phyloP scores from a whole-genome alignment of 169 alveolate genomes.

The Miamiensis avidus region DNA sequence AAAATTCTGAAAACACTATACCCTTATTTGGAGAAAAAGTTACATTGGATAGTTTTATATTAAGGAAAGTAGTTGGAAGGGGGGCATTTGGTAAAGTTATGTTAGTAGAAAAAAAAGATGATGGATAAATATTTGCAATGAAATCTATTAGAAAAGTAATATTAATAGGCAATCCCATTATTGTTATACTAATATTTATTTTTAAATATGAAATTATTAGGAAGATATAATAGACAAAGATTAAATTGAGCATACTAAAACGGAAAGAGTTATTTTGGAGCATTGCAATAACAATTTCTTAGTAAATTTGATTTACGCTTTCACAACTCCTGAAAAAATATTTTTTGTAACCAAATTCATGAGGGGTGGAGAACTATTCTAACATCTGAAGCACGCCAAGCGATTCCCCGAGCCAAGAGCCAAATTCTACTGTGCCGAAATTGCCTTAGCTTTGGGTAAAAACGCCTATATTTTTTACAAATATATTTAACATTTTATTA shows the following conservation, averaged over 20 bases:
- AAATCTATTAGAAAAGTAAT: constrained; percentile 57
- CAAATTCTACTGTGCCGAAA: constrained; percentile 63
- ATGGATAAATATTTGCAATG: constrained; percentile 60
- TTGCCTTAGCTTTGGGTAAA: constrained; percentile 63
- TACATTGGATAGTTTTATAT: constrained; percentile 60
- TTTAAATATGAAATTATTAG: constrained; percentile 36
- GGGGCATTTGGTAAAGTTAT: constrained; percentile 77
- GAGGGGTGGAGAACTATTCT: constrained; percentile 86
- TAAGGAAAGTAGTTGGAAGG: constrained; percentile 72
- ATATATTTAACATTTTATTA: too few relatives aligned
- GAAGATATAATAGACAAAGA: constrained; percentile 62
- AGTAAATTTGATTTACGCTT: constrained; percentile 72
- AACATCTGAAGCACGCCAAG: constrained; percentile 69
- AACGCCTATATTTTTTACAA: too few relatives aligned
- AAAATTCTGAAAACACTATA: constrained; percentile 51
- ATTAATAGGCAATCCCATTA: constrained; percentile 1
- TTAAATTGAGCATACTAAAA: constrained; percentile 70
- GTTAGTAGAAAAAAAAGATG: constrained; percentile 61
- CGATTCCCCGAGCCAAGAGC: constrained; percentile 76
- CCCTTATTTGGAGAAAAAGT: constrained; percentile 47
- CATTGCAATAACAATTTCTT: constrained; percentile 73
- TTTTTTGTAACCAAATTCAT: constrained; percentile 77
- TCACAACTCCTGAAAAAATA: constrained; percentile 69
- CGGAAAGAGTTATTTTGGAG: constrained; percentile 68
- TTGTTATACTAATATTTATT: too few relatives aligned